phyloP scores from a whole-genome alignment of 1,284 basidiomycete species.

The Sporisorium iseilematis-ciliati region DNA sequence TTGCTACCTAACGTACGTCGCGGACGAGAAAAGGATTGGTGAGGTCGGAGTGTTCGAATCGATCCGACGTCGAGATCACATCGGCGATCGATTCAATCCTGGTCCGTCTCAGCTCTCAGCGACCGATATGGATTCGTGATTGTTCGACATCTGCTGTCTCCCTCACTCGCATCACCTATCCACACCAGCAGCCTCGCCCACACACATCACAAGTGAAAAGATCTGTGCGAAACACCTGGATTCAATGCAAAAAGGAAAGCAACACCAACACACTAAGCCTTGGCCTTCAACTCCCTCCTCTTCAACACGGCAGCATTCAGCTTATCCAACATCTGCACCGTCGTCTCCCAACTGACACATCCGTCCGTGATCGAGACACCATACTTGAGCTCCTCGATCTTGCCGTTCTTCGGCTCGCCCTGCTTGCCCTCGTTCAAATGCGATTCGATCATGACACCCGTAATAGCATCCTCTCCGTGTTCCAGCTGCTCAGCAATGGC shows the following conservation, averaged over 20 bases:
- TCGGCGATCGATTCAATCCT: background rate
- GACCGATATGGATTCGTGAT: too few species aligned
- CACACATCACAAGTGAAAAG: too few species aligned
- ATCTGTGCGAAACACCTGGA: too few species aligned
- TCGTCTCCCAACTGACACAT: conserved; percentile 91
- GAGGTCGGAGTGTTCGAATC: too few species aligned
- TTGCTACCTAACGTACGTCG: too few species aligned
- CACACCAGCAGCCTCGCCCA: too few species aligned
- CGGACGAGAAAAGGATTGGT: too few species aligned
- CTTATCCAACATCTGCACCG: conserved; percentile 71
- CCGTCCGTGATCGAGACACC: conserved; percentile 72
- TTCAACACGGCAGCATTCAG: conserved; percentile 65
- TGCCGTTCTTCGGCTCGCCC: conserved; percentile 67
- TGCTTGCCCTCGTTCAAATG: conserved; percentile 79
- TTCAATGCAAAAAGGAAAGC: background rate
- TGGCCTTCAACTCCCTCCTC: conserved; percentile 29
- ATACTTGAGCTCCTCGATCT: conserved; percentile 62
- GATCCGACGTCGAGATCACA: too few species aligned
- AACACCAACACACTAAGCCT: conserved; percentile 15
- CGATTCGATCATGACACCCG: conserved; percentile 96
- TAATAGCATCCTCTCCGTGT: conserved; percentile 82
- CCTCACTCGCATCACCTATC: too few species aligned
- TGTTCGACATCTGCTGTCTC: too few species aligned
- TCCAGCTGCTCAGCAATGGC: conserved; percentile 82
- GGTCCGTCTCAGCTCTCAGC: too few species aligned